A percentile compares a stretch with the other conserved stretches of the same genome.
These are phyloP conservation scores for Calonectria montana DNA, from an alignment of 2,329 filamentous ascomycete species.

Conservation along the genomic window DNA sequence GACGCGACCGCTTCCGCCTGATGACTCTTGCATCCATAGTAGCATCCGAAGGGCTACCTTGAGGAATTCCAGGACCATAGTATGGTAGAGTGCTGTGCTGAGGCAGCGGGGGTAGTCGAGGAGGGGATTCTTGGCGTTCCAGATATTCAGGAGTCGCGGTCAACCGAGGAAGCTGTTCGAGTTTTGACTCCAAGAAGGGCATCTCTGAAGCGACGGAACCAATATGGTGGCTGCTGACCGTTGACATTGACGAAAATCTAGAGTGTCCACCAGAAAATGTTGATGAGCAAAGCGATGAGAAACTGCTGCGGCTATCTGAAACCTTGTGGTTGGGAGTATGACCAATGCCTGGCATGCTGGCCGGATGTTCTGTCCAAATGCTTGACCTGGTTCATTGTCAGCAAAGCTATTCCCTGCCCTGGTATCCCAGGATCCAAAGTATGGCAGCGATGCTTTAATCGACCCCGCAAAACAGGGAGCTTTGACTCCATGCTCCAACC, in stretches of 20 bases:
- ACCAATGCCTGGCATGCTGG: constrained; percentile 12
- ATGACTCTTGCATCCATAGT: constrained; percentile 29
- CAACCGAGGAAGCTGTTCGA: constrained; percentile 42
- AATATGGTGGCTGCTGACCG: constrained; percentile 54
- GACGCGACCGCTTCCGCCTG: constrained; percentile 34
- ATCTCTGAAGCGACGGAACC: constrained; percentile 51
- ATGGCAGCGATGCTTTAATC: constrained; percentile 3
- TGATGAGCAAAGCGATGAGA: constrained; percentile 62
- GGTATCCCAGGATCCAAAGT: neutral
- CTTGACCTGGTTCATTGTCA: constrained; percentile 35
- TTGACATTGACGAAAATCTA: constrained; percentile 65
- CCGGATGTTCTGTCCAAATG: constrained; percentile 36
- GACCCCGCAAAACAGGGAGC: constrained; percentile 8
- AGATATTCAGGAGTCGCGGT: constrained; percentile 26
- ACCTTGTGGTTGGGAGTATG: constrained; percentile 40
- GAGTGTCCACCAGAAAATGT: constrained; percentile 61
- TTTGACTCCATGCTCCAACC: constrained; percentile 12
- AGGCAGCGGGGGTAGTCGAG: constrained; percentile 23
- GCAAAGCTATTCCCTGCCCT: constrained; percentile 3
- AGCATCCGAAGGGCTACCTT: constrained; percentile 28
- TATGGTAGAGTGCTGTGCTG: constrained; percentile 7
- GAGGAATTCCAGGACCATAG: constrained; percentile 10
- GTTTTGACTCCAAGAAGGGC: constrained; percentile 51
- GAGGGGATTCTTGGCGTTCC: constrained; percentile 18
- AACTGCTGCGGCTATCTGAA: constrained; percentile 64